These are phyloP conservation scores for Boechera retrofracta DNA, from an alignment of 345 rosid genomes.

Conservation along the genomic window DNA sequence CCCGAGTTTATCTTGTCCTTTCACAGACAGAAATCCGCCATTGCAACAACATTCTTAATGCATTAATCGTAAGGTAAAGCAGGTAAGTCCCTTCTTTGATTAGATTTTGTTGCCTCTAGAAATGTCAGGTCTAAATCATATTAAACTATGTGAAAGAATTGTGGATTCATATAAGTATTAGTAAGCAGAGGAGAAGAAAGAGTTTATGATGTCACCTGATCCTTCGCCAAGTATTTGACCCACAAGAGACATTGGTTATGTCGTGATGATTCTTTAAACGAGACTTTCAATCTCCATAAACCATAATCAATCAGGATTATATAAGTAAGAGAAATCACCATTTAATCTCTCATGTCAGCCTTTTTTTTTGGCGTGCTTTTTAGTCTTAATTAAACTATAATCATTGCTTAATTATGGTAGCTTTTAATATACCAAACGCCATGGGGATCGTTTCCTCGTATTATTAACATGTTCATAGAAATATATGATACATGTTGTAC, in stretches of 20 bases:
- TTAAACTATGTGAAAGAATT: too few species aligned
- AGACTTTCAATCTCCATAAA: slow-evolving; percentile 9
- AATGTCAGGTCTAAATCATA: too few species aligned
- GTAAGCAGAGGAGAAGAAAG: too few species aligned
- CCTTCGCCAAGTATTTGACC: slow-evolving; percentile 33
- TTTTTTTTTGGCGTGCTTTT: slow-evolving; percentile 5
- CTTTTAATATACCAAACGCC: neutral
- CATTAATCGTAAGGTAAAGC: neutral
- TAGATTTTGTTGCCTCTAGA: too few species aligned
- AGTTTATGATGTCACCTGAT: slow-evolving; percentile 30
- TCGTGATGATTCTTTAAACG: neutral
- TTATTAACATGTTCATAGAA: neutral
- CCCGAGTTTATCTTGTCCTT: slow-evolving; percentile 31
- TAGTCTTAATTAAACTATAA: neutral
- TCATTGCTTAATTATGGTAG: neutral
- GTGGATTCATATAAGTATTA: too few species aligned
- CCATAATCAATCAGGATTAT: slow-evolving; percentile 11
- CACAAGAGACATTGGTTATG: slow-evolving; percentile 29
- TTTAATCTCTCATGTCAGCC: slow-evolving; percentile 1
- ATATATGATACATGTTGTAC: neutral
- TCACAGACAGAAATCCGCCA: slow-evolving; percentile 40
- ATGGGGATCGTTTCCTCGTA: neutral
- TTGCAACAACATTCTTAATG: slow-evolving; percentile 25
- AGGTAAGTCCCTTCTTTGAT: neutral
- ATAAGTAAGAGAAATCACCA: slow-evolving; percentile 7